Conservation (phyloP, 345 rosid genomes). For the Theobroma cacao region DNA sequence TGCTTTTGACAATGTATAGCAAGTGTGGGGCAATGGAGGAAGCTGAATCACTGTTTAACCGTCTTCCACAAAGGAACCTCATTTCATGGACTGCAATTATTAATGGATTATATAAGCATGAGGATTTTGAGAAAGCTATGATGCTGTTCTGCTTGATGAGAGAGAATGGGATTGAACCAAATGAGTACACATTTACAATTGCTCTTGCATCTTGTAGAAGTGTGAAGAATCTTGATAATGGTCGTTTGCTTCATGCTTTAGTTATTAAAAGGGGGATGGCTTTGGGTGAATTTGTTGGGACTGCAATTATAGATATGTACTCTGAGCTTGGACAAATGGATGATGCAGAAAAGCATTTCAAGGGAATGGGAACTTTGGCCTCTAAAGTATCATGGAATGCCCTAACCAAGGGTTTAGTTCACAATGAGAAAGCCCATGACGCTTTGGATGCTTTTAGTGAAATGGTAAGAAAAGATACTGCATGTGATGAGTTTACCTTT, state of each 20-base stretch:
- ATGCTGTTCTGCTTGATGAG: conserved; percentile 21
- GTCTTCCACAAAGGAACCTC: conserved; percentile 18
- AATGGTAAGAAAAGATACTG: conserved; percentile 15
- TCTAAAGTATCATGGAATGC: conserved; percentile 23
- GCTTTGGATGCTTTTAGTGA: conserved; percentile 20
- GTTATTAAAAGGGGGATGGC: conserved; percentile 25
- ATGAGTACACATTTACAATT: conserved; percentile 22
- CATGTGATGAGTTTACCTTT: conserved; percentile 31
- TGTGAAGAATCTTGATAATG: conserved; percentile 8
- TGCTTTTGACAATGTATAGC: conserved; percentile 29
- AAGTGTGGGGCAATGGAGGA: conserved; percentile 21
- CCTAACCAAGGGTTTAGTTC: conserved; percentile 20
- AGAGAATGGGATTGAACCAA: conserved; percentile 23
- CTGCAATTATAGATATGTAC: conserved; percentile 30
- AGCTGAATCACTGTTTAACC: conserved; percentile 23
- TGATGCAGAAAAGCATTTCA: conserved; percentile 18
- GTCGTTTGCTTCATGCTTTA: conserved; percentile 20
- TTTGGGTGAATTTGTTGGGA: conserved; percentile 20
- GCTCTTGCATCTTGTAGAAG: conserved; percentile 26
- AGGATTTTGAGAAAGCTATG: conserved; percentile 24
- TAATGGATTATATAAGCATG: conserved; percentile 21
- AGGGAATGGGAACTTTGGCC: conserved; percentile 14
- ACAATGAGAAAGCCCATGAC: conserved; percentile 17
- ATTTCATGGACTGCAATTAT: conserved; percentile 28
- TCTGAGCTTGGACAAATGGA: conserved; percentile 17